Conservation (phyloP, 495 filamentous ascomycete species). For the Glutinoglossum americanum region DNA sequence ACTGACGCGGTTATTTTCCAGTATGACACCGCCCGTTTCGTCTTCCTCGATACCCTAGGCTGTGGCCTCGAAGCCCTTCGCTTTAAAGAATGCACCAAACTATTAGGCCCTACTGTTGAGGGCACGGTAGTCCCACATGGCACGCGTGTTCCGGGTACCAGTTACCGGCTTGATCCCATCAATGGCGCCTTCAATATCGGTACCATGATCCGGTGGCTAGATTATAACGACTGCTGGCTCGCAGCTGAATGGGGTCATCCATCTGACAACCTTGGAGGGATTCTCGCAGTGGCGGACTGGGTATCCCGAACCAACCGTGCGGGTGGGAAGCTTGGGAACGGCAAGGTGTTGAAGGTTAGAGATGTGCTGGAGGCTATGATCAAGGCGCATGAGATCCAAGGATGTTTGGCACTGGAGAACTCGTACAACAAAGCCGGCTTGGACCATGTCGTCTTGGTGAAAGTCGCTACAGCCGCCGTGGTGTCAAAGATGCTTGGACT, state of each 20-base stretch:
- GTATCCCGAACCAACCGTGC: constrained; percentile 86
- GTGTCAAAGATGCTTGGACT: constrained; percentile 86
- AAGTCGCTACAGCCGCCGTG: constrained; percentile 88
- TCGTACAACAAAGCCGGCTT: constrained; percentile 96
- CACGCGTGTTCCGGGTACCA: constrained; percentile 75
- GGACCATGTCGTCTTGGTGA: constrained; percentile 94
- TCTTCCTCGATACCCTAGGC: constrained; percentile 73
- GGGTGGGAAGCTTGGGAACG: constrained; percentile 64
- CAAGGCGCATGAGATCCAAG: constrained; percentile 98
- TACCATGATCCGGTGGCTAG: constrained; percentile 93
- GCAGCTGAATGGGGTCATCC: constrained; percentile 98
- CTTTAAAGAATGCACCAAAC: constrained; percentile 88
- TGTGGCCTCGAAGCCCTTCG: constrained; percentile 89
- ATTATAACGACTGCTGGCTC: constrained; percentile 99
- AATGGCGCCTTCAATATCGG: constrained; percentile 97
- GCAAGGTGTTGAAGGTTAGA: constrained; percentile 65
- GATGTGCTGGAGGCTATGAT: constrained; percentile 97
- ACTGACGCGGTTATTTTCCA: not conserved
- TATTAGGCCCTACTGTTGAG: constrained; percentile 81
- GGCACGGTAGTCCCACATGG: constrained; percentile 88
- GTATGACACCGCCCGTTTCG: constrained; percentile 17
- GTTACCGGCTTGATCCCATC: constrained; percentile 85
- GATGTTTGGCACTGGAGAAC: constrained; percentile 88
- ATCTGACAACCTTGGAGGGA: constrained; percentile 89
- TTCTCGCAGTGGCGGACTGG: constrained; percentile 93